Conservation (phyloP, 2,329 filamentous ascomycete genomes). For the Phialocephala sp. region DNA sequence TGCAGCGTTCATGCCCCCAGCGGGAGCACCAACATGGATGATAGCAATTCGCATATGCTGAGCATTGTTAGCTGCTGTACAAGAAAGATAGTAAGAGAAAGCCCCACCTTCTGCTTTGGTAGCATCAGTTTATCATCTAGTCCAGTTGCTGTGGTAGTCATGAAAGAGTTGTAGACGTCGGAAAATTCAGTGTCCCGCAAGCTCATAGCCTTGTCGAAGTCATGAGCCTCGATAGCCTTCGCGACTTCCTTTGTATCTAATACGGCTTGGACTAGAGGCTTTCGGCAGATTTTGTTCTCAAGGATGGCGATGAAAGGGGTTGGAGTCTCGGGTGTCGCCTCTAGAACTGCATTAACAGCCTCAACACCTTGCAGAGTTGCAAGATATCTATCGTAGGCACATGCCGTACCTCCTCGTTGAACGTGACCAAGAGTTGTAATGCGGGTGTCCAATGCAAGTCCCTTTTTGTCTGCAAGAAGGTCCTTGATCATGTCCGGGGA, state of each 20-base stretch:
- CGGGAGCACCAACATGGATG: conserved; percentile 94
- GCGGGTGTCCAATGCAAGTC: conserved; percentile 85
- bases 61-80: conserved; percentile 39
- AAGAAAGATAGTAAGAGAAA: conserved; percentile 19
- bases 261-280: conserved; percentile 88
- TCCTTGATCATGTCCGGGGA: conserved; percentile 82
- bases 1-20: conserved; percentile 97
- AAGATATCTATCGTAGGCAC: conserved; percentile 93
- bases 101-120: conserved; percentile 70
- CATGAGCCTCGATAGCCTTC: conserved; percentile 78
- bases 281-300: conserved; percentile 96
- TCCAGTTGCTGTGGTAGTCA: conserved; percentile 86
- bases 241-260: conserved; percentile 84
- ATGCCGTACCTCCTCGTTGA: conserved; percentile 91
- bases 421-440: conserved; percentile 96
- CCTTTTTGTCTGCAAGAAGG: conserved; percentile 77
- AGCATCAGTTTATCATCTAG: conserved; percentile 69
- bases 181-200: conserved; percentile 92
- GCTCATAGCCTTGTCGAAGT: conserved; percentile 87
- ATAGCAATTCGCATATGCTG: conserved; percentile 92
- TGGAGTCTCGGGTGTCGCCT: conserved; percentile 85
- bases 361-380: conserved; percentile 93
- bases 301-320: conserved; percentile 96
- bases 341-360: conserved; percentile 88
- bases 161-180: conserved; percentile 89